Percentiles rank a stretch among this genome's conserved stretches.
phyloP scores from a whole-genome alignment of 495 filamentous ascomycete species.

The Aspergillus hancockii region DNA sequence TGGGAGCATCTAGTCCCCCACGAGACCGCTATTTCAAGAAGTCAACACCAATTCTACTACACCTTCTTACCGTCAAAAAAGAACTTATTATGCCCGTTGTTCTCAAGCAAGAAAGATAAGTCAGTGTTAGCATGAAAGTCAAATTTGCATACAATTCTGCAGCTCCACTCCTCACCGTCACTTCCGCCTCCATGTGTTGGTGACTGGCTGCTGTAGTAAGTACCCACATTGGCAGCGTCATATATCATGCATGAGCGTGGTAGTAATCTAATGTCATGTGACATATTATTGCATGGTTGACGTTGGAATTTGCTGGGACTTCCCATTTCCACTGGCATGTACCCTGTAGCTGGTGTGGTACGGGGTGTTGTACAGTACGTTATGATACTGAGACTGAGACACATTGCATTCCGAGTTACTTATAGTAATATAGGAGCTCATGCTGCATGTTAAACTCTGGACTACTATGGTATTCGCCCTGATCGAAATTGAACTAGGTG shows the following conservation, averaged over 20 bases:
- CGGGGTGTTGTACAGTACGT: background rate
- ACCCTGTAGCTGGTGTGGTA: background rate
- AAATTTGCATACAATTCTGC: background rate
- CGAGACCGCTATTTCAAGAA: constrained; percentile 5
- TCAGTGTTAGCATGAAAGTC: background rate
- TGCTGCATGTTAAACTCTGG: background rate
- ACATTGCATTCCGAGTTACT: background rate
- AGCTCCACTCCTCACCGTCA: background rate
- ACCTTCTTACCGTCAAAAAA: constrained; percentile 1
- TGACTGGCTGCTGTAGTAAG: background rate
- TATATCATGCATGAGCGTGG: background rate
- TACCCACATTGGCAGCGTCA: background rate
- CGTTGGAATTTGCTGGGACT: background rate
- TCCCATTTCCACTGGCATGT: background rate
- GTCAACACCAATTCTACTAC: background rate
- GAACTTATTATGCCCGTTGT: background rate
- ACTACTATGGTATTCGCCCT: background rate
- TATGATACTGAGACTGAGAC: background rate
- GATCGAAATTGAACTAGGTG: background rate
- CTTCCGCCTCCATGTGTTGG: background rate
- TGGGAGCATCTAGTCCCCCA: background rate
- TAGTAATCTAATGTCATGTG: background rate
- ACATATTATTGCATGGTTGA: background rate
- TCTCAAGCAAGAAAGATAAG: background rate
- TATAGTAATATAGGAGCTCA: background rate